Evolutionary conservation across 805 yeast genomes (phyloP), one percentile per base, ranked within the genome.

Genomic region (Candida silvicultrix): DNA sequence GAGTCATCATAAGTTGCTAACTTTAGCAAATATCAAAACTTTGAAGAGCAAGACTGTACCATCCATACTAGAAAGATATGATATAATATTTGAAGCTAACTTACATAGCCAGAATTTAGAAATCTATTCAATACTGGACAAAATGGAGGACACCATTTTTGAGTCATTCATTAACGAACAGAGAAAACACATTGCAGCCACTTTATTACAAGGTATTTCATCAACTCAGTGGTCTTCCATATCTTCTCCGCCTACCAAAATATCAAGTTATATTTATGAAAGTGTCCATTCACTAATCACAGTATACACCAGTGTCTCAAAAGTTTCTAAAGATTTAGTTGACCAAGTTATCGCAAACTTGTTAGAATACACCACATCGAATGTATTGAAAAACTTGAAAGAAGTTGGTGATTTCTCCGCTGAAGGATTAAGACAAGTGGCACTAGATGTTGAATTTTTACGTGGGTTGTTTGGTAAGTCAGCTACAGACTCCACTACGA

Each of bases 401-500:
- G 73, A 67, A 29, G 55, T 76, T 8, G 78, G 77, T 29, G 57
- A 61, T 14, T 66, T 77, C 36, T 70, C 77, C 1, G 60, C 69
- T 9, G 73, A 68, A 31, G 81, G 81, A 1, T 58, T 74, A 38
- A 60, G 74, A 45, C 85, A 80, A 57, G 67, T 72, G 2, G 66
- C 74, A 0, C 72, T 80, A 3, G 85, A 80, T 53, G 55, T 79
- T 23, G 78, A 77, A 54, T 78, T 79, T 52, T 68, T 78, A 56
- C 68, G 71, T 41, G 61, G 54, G 11, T 40, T 58, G 36, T 39
- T 57, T 7, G 63, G 62, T 1, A 54, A 48, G 39, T 49, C 57
- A 8, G 51, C 49, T 3, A 51, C 44, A 19, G 43, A 35, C 4
- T 21, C 31, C 5, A 40, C 47, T 11, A 15, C 35, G 5, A 54